phyloP scores from a whole-genome alignment of 345 rosid genomes.

The Iberis pinnata region DNA sequence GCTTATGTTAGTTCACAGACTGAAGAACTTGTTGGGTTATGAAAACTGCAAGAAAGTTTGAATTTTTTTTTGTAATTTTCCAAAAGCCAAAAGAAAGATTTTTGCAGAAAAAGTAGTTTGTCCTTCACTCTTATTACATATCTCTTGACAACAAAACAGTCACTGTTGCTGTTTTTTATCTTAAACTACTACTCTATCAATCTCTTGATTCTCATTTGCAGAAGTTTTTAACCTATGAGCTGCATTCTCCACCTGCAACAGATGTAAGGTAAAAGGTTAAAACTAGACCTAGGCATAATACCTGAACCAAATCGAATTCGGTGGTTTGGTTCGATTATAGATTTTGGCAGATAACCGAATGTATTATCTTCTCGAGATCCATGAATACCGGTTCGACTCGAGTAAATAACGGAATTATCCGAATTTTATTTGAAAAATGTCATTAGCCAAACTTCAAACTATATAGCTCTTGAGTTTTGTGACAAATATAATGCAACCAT shows the following conservation, averaged over 20 bases:
- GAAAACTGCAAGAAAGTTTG: conserved; percentile 2
- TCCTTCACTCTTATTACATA: conserved; percentile 16
- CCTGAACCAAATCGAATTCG: too few relatives aligned
- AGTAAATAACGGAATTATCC: too few relatives aligned
- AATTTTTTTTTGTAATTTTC: conserved; percentile 22
- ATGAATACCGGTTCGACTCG: too few relatives aligned
- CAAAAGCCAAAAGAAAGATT: conserved; percentile 22
- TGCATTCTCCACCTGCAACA: conserved; percentile 59
- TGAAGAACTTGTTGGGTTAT: conserved; percentile 28
- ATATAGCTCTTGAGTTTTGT: too few relatives aligned
- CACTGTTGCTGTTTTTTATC: background rate
- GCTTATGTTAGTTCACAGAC: conserved; percentile 17
- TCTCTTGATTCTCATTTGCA: conserved; percentile 34
- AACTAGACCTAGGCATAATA: background rate
- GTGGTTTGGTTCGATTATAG: too few relatives aligned
- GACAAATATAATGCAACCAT: too few relatives aligned
- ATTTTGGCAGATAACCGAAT: too few relatives aligned
- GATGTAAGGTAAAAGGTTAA: conserved; percentile 9
- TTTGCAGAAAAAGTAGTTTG: conserved; percentile 24
- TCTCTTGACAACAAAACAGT: conserved; percentile 6
- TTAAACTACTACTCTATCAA: conserved; percentile 21
- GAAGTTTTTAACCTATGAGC: conserved; percentile 41
- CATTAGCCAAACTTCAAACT: too few relatives aligned
- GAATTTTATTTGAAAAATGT: too few relatives aligned
- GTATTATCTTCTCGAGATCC: too few relatives aligned